A percentile compares a stretch with the other conserved stretches of the same genome.
These are phyloP conservation scores for Fomitopsis palustris DNA, from an alignment of 1,284 basidiomycete species.

Conservation along the genomic window DNA sequence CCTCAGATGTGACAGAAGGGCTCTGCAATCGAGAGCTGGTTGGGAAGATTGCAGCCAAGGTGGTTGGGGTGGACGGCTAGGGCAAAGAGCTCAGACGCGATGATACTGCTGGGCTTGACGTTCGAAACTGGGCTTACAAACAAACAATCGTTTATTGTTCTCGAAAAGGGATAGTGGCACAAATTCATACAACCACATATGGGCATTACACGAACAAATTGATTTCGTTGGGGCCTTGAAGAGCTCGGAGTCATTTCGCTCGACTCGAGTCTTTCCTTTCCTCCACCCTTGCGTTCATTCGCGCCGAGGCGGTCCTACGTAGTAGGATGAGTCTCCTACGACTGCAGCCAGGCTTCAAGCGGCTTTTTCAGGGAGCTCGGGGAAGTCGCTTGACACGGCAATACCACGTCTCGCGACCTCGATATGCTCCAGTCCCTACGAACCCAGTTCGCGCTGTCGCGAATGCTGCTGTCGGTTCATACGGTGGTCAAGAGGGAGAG, in stretches of 20 bases:
- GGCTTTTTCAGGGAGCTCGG: slow-evolving; percentile 15
- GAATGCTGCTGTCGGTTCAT: slow-evolving; percentile 28
- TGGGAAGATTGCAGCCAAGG: not conserved
- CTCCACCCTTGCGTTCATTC: not conserved
- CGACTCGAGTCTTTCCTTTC: not conserved
- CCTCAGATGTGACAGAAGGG: not conserved
- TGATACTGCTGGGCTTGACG: not conserved
- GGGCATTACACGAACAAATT: no score
- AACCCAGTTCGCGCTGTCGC: slow-evolving; percentile 34
- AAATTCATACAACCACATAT: no score
- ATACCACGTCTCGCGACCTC: slow-evolving; percentile 31
- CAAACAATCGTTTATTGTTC: not conserved
- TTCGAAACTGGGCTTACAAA: not conserved
- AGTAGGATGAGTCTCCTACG: slow-evolving; percentile 22
- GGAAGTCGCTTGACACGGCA: slow-evolving; percentile 19
- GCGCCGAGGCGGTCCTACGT: not conserved
- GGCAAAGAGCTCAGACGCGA: not conserved
- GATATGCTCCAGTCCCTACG: slow-evolving; percentile 32
- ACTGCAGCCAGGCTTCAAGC: slow-evolving; percentile 19
- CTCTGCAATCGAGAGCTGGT: not conserved
- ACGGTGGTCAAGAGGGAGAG: slow-evolving; percentile 48
- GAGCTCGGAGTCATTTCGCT: not conserved
- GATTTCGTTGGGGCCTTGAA: not conserved
- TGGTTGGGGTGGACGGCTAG: not conserved
- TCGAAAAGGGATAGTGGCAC: no score